Percentiles rank a stretch among this genome's conserved stretches.
Conservation (phyloP, 805 yeast species). For the Myxozyma nipponensis region DNA sequence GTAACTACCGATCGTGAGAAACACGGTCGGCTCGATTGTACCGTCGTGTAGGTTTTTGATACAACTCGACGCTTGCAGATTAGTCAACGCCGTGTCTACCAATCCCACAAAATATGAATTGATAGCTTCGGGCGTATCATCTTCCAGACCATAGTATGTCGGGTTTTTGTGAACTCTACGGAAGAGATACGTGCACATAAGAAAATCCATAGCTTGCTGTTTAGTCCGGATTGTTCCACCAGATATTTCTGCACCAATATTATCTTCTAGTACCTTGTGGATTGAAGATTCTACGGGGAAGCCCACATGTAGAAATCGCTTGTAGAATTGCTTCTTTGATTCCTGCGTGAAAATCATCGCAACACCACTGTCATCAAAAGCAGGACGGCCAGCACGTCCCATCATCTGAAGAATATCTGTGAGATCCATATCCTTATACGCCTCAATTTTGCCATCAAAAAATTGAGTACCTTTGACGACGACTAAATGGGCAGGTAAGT, state of each 20-base stretch:
- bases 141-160: constrained; percentile 70
- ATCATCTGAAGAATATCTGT: constrained; percentile 80
- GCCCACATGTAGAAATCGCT: constrained; percentile 72
- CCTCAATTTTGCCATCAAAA: constrained; percentile 57
- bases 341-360: constrained; percentile 76
- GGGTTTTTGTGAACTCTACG: constrained; percentile 75
- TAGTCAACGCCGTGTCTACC: constrained; percentile 64
- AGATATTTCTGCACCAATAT: constrained; percentile 75
- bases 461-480: constrained; percentile 71
- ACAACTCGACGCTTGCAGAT: constrained; percentile 70
- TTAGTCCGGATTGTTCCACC: constrained; percentile 61
- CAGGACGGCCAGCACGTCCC: constrained; percentile 85
- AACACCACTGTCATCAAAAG: constrained; percentile 71
- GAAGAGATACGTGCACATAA: constrained; percentile 72
- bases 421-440: constrained; percentile 73
- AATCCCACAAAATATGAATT: constrained; percentile 42
- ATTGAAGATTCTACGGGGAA: constrained; percentile 80
- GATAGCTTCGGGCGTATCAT: constrained; percentile 45
- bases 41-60: constrained; percentile 48
- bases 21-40: constrained; percentile 60
- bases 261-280: constrained; percentile 73
- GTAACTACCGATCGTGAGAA: constrained; percentile 78
- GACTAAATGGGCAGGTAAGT: constrained; percentile 74
- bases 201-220: constrained; percentile 69
- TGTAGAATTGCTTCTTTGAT: constrained; percentile 68